phyloP scores from a whole-genome alignment of 768 basidiomycete genomes.

The Glaciozyma martinii region DNA sequence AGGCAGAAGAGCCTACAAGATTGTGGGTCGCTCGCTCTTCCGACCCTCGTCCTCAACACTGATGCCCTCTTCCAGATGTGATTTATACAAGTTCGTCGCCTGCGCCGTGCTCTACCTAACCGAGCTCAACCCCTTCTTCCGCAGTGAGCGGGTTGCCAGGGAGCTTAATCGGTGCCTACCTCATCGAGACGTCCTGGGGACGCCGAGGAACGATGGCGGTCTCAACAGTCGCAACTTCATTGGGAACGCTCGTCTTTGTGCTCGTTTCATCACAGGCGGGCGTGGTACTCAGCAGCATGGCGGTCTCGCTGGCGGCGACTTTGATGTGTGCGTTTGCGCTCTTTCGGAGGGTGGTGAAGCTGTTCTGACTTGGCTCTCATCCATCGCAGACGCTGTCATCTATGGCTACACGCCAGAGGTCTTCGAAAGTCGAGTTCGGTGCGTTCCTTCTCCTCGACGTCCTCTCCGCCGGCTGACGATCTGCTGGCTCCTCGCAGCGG shows the following conservation, averaged over 20 bases:
- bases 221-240: conserved; percentile 65
- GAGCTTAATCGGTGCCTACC: conserved; percentile 67
- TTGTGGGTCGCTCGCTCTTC: conserved; percentile 63
- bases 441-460: conserved; percentile 30
- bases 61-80: background rate
- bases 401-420: conserved; percentile 72
- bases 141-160: conserved; percentile 25
- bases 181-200: conserved; percentile 62
- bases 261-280: conserved; percentile 52
- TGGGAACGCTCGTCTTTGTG: conserved; percentile 64
- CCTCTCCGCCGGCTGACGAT: background rate
- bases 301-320: conserved; percentile 67
- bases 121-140: background rate
- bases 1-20: conserved; percentile 63
- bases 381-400: conserved; percentile 21
- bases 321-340: conserved; percentile 40
- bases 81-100: conserved; percentile 2
- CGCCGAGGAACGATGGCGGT: conserved; percentile 59
- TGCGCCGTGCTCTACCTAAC: background rate
- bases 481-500: conserved; percentile 50
- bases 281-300: conserved; percentile 58
- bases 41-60: conserved; percentile 52
- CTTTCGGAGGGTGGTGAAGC: no score
- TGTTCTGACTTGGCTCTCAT: conserved; percentile 27
- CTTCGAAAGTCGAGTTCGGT: conserved; percentile 53